Evolutionary conservation across 2,329 filamentous ascomycete genomes (phyloP), one percentile per base, ranked within the genome.

Genomic region (Colletotrichum higginsianum): DNA sequence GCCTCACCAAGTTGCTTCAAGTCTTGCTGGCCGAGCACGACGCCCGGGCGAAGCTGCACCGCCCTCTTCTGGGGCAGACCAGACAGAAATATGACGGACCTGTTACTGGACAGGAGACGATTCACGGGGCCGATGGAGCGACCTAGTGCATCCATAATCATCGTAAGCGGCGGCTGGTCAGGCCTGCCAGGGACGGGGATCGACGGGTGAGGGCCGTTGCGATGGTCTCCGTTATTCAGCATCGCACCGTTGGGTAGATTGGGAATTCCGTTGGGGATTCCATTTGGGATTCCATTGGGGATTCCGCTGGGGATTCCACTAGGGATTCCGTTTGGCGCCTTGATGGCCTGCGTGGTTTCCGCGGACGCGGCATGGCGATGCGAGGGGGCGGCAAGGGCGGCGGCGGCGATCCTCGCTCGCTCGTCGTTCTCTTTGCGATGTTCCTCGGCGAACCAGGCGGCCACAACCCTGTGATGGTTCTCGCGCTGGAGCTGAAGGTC

Each of bases 61-160:
- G 58, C 44, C n/a, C 69, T 53, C 40, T 69, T 72, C 21, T 61
- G 44, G 7, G 46, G 44, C 18, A 44, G 35, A 21, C 61, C 42
- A 15, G 60, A 62, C 46, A 69, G 53, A n/a, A 60, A 38, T 16
- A 42, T 40, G 21, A 55, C 40, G 38, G 44, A 40, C 11, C 55
- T 68, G 38, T 55, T 60, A 40, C 40, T 38, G 12, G 66, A 42
- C 12, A 21, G 15, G 23, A 84, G 80, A 0, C 77, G 79, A 50
- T 79, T 76, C 42, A 86, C 74, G 6, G 78, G 75, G 2, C 83
- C 84, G 21, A 86, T 76, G 7, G 82, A 67, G 2, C 77, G 77
- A n/a, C 82, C 84, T 4, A 82, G 79, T 0, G 79, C 76, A 67
- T 83, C 81, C 23, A 80, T 73, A 2, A 87, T 78, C 3, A 69